phyloP scores from a whole-genome alignment of 2,329 filamentous ascomycete genomes.

The Neophaeococcomyces mojaviensis region DNA sequence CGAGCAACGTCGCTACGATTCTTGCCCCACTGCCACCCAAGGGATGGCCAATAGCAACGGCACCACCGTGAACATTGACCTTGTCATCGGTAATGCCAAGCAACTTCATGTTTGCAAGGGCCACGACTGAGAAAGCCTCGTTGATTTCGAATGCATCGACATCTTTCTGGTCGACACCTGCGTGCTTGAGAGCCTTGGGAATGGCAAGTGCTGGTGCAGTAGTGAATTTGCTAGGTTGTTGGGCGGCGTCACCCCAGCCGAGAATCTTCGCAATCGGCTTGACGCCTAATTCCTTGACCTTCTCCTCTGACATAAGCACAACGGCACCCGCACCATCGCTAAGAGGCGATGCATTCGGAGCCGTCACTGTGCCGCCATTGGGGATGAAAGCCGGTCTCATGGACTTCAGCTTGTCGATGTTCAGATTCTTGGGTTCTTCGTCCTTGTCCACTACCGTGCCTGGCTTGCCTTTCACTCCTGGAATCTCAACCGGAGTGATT shows the following conservation, averaged over 20 bases:
- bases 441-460: slow-evolving; percentile 71
- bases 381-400: slow-evolving; percentile 80
- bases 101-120: slow-evolving; percentile 91
- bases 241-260: slow-evolving; percentile 91
- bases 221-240: slow-evolving; percentile 90
- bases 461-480: slow-evolving; percentile 85
- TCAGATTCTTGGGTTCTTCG: slow-evolving; percentile 91
- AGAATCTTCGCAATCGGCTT: slow-evolving; percentile 94
- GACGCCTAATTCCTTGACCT: slow-evolving; percentile 82
- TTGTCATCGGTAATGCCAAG: slow-evolving; percentile 71
- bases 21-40: slow-evolving; percentile 89
- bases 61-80: slow-evolving; percentile 91
- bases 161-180: slow-evolving; percentile 66
- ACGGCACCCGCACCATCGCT: slow-evolving; percentile 91
- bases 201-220: slow-evolving; percentile 88
- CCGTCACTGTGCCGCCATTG: slow-evolving; percentile 76
- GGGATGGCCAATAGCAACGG: slow-evolving; percentile 91
- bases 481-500: slow-evolving; percentile 83
- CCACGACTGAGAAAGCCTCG: slow-evolving; percentile 96
- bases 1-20: slow-evolving; percentile 82
- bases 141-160: slow-evolving; percentile 98
- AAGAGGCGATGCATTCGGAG: slow-evolving; percentile 91
- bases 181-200: slow-evolving; percentile 95
- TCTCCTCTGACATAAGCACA: slow-evolving; percentile 87
- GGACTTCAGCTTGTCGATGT: slow-evolving; percentile 70